Percentiles rank a stretch among this genome's conserved stretches.
phyloP scores from a whole-genome alignment of 805 yeast genomes.

The Grigorovia jiainica region DNA sequence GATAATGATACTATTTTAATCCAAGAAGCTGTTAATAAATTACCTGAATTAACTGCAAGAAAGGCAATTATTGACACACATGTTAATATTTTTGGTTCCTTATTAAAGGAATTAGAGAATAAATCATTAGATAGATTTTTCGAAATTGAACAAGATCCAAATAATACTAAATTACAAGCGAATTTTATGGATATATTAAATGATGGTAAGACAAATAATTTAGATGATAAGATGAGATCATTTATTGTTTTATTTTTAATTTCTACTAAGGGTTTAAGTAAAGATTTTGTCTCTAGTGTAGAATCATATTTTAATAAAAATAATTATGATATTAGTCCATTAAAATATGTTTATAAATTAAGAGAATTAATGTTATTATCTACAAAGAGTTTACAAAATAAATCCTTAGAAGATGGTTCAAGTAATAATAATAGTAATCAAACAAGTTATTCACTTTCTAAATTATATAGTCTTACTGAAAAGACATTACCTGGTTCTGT shows the following conservation, averaged over 20 bases:
- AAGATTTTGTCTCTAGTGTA: constrained; percentile 47
- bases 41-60: constrained; percentile 86
- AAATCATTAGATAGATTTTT: constrained; percentile 83
- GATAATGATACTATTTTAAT: constrained; percentile 54
- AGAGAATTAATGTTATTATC: constrained; percentile 64
- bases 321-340: constrained; percentile 52
- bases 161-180: constrained; percentile 38
- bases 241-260: constrained; percentile 67
- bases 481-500: constrained; percentile 83
- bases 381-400: constrained; percentile 30
- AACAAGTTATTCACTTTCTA: constrained; percentile 41
- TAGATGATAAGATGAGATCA: constrained; percentile 81
- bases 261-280: constrained; percentile 33
- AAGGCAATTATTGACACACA: constrained; percentile 89
- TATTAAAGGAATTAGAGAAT: constrained; percentile 76
- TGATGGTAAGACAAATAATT: constrained; percentile 44
- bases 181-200: constrained; percentile 53
- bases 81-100: constrained; percentile 84
- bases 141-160: constrained; percentile 81
- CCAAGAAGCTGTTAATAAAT: constrained; percentile 79
- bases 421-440: constrained; percentile 22
- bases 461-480: constrained; percentile 71
- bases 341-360: constrained; percentile 66
- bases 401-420: constrained; percentile 26
- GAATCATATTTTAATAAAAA: constrained; percentile 52